Evolutionary conservation across 225 moss, liverwort and hornwort genomes (phyloP).

Genomic region (Pleurozium schreberi): DNA sequence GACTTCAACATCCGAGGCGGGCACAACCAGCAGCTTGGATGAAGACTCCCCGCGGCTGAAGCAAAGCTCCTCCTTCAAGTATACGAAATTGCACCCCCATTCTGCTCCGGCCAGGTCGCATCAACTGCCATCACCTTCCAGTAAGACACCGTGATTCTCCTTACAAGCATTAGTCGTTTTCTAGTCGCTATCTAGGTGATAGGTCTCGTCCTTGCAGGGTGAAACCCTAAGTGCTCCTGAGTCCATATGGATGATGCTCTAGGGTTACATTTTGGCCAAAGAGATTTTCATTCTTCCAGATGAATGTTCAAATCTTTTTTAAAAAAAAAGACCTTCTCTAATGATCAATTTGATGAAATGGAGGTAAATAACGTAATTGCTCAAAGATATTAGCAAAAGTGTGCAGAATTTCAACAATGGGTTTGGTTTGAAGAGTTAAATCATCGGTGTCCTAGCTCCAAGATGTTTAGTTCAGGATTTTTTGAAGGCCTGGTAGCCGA

Average conservation of each 20-base stretch:
- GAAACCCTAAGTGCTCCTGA: not conserved
- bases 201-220: not conserved
- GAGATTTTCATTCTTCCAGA: no score
- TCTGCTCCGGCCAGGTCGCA: constrained; percentile 18
- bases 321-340: no score
- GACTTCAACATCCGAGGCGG: constrained; percentile 31
- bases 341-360: not conserved
- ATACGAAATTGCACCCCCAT: not conserved
- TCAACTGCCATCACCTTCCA: constrained; percentile 2
- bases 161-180: not conserved
- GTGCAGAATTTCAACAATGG: not conserved
- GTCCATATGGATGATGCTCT: not conserved
- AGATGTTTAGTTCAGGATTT: not conserved
- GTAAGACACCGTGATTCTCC: not conserved
- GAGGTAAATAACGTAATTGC: not conserved
- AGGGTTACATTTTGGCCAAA: not conserved
- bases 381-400: not conserved
- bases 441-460: not conserved
- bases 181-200: not conserved
- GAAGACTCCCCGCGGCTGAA: constrained; percentile 29
- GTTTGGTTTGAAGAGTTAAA: not conserved
- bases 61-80: constrained; percentile 13
- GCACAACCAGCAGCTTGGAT: constrained; percentile 29
- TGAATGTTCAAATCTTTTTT: no score
- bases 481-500: not conserved